Evolutionary conservation across 257 asterid species (phyloP).

Genomic region (Plantago ovata): DNA sequence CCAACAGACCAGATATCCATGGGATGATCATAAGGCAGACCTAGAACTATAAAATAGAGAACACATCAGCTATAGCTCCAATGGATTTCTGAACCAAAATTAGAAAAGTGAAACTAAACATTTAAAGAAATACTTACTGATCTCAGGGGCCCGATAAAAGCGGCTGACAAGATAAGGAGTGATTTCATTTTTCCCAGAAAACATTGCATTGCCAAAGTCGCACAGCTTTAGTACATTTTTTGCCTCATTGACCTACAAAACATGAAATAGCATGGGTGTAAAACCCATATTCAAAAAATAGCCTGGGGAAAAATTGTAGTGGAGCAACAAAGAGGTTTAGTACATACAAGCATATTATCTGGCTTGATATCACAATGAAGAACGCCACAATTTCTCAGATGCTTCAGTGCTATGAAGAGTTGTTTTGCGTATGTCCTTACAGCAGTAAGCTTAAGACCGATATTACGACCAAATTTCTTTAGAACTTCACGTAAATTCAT

Average conservation of each 20-base stretch:
- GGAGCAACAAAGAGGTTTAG: conserved; percentile 11
- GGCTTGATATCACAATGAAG: conserved; percentile 99
- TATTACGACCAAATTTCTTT: conserved; percentile 98
- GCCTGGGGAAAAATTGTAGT: not conserved
- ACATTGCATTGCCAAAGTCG: conserved; percentile 99
- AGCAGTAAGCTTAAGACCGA: conserved; percentile 96
- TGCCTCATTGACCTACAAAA: conserved; percentile 80
- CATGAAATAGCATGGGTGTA: conserved; percentile 10
- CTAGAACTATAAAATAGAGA: conserved; percentile 55
- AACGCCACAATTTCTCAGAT: conserved; percentile 87
- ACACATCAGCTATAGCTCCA: conserved; percentile 9
- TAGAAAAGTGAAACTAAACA: not conserved
- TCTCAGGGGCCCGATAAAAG: conserved; percentile 98
- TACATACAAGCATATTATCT: conserved; percentile 93
- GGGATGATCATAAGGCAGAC: conserved; percentile 92
- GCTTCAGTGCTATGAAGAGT: conserved; percentile 89
- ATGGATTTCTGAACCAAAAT: conserved; percentile 3
- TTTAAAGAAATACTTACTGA: conserved; percentile 54
- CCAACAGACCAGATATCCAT: conserved; percentile 99
- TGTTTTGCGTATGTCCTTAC: conserved; percentile 98
- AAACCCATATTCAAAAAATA: not conserved
- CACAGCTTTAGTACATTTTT: conserved; percentile 90
- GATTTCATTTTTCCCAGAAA: conserved; percentile 96
- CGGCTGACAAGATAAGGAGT: conserved; percentile 99
- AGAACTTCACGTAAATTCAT: conserved; percentile 99